These are phyloP conservation scores for Chenopodium quinoa DNA, from an alignment of 148 eudicot species.

Conservation along the genomic window DNA sequence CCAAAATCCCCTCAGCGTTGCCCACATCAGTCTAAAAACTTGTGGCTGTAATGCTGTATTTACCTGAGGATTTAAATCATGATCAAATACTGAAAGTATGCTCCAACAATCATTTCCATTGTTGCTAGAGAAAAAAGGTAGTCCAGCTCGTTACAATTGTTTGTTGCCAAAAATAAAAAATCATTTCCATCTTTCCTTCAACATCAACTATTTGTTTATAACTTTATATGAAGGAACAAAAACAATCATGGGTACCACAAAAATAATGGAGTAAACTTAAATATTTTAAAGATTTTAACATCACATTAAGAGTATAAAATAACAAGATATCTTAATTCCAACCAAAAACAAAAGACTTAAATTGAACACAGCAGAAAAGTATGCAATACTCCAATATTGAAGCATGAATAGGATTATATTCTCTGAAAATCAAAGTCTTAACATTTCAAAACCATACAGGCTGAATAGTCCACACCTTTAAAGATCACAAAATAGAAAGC, in stretches of 20 bases:
- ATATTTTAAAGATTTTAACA: no score
- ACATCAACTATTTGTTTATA: no score
- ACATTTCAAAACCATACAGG: not conserved
- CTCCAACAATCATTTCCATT: no score
- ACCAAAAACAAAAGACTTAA: not conserved
- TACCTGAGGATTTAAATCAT: not conserved
- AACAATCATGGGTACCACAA: not conserved
- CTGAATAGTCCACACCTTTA: not conserved
- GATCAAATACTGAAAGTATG: no score
- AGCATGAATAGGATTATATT: not conserved
- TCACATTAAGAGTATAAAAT: not conserved
- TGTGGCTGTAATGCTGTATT: not conserved
- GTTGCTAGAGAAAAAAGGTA: no score
- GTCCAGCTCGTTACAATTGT: no score
- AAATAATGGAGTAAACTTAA: no score
- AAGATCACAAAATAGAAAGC: not conserved
- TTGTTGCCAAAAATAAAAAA: not conserved
- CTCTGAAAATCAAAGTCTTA: slow-evolving; percentile 6
- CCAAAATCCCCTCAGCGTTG: not conserved
- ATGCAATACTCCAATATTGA: not conserved
- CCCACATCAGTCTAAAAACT: not conserved
- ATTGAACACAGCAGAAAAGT: not conserved
- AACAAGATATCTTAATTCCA: not conserved
- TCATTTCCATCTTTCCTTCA: not conserved
- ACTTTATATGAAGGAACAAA: not conserved